Evolutionary conservation across 306 rosid species (phyloP), one percentile per base, ranked within the genome.

Genomic region (Corylus americana): DNA sequence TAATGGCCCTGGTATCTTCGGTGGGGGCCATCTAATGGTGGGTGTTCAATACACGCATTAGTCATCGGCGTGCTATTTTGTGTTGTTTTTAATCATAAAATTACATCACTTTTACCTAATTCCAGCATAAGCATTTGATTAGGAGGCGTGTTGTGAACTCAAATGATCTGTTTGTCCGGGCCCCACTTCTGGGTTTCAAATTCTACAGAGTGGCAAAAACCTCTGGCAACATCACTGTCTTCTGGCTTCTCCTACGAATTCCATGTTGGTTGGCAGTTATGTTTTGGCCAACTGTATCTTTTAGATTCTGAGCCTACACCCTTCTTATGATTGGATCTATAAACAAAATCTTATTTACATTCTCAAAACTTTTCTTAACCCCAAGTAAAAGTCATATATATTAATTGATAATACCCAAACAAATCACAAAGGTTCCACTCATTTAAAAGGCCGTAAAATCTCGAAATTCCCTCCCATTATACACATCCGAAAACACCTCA

Each of bases 41-140:
- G 85, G 78, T 81, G 83, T 77, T 86, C 79, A 82, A 71, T 74
- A 81, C 78, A 78, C 70, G 72, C 82, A 81, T 81, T 81, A 66
- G 55, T 74, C 80, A 35, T 71, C 75, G 63, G 86, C 87, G 79
- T 81, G 87, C 73, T 16, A 67, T 80, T 44, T 44, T 71, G 77
- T 61, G 22, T 77, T 70, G 25, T 75, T 87, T 29, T 83, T 37
- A 63, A 47, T 44, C 57, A 76, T 73, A 79, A 37, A 25, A 61
- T 53, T 53, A 58, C 22, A 3, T 55, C 8, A 45, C 79, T 79
- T 78, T 80, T 70, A 78, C 83, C 79, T 59, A 85, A 84, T 87
- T 81, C 82, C 91, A 79, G 82, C 84, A 48, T 73, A 74, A 17
- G 72, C 76, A 78, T 58, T 50, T 78, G 79, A 75, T 55, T 37